Conservation (phyloP, 1,284 basidiomycete species). For the Ceratobasidium sp. region DNA sequence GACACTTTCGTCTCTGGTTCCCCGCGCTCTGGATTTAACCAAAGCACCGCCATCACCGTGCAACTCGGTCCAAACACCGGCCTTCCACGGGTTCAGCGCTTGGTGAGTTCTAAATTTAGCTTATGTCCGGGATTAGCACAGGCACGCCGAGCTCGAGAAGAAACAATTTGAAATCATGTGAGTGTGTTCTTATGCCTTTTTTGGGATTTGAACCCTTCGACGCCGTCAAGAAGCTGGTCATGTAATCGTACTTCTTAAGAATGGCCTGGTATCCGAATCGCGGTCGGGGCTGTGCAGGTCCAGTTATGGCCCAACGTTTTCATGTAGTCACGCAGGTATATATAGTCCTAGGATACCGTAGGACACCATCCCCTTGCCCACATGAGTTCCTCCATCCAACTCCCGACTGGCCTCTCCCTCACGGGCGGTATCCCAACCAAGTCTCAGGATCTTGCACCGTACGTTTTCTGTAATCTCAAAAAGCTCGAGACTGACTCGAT, state of each 20-base stretch:
- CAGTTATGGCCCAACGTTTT: too few relatives aligned
- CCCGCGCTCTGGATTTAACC: not conserved
- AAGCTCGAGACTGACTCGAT: not conserved
- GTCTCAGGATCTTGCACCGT: constrained; percentile 39
- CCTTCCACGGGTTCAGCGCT: constrained; percentile 20
- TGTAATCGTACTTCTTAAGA: too few relatives aligned
- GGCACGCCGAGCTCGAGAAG: not conserved
- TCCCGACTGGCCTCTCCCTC: constrained; percentile 20
- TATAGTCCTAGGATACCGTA: not conserved
- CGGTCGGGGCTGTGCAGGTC: not conserved
- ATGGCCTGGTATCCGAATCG: too few relatives aligned
- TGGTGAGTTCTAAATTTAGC: not conserved
- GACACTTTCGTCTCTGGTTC: not conserved
- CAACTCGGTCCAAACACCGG: constrained; percentile 7
- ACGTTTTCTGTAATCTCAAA: not conserved
- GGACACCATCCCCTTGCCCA: not conserved
- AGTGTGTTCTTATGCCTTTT: too few relatives aligned
- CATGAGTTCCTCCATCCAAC: constrained; percentile 4
- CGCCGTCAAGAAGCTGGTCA: too few relatives aligned
- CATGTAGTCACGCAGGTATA: not conserved
- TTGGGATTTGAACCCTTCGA: too few relatives aligned
- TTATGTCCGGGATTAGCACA: not conserved
- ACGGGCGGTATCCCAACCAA: constrained; percentile 39
- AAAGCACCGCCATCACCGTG: not conserved
- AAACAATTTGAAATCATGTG: too few relatives aligned